A percentile compares a stretch with the other conserved stretches of the same genome.
phyloP scores from a whole-genome alignment of 306 rosid species.

The Macrotyloma uniflorum region DNA sequence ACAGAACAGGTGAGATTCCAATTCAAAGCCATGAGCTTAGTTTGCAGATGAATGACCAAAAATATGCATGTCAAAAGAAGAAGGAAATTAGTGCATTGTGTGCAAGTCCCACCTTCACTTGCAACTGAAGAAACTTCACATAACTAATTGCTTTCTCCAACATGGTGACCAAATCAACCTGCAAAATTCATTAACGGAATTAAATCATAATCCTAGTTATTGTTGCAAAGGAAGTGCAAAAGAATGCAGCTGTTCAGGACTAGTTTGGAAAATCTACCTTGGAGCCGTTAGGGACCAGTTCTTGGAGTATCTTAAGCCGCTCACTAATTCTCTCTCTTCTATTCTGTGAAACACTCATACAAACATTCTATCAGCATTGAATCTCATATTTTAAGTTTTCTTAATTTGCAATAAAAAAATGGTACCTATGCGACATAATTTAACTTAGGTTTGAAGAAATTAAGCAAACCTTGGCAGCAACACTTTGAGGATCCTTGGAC shows the following conservation, averaged over 20 bases:
- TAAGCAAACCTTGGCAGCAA: slow-evolving; percentile 89
- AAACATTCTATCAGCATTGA: slow-evolving; percentile 48
- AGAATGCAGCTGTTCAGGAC: slow-evolving; percentile 3
- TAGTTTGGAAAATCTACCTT: slow-evolving; percentile 55
- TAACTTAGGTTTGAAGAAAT: slow-evolving; percentile 46
- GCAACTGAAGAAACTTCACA: slow-evolving; percentile 93
- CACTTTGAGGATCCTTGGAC: slow-evolving; percentile 84
- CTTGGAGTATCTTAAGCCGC: slow-evolving; percentile 80
- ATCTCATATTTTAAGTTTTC: slow-evolving; percentile 19
- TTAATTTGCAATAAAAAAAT: slow-evolving; percentile 41
- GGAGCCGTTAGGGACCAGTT: slow-evolving; percentile 88
- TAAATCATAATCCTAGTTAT: background rate
- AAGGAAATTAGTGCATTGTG: background rate
- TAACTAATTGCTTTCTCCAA: slow-evolving; percentile 89
- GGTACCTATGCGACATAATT: background rate
- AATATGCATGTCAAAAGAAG: background rate
- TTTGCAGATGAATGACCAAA: background rate
- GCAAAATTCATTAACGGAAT: background rate
- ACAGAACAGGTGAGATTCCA: background rate
- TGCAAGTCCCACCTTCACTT: slow-evolving; percentile 72
- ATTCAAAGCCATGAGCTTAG: background rate
- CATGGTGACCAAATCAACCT: slow-evolving; percentile 97
- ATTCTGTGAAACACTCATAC: slow-evolving; percentile 58
- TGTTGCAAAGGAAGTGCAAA: background rate
- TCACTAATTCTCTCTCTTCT: slow-evolving; percentile 97